Conservation (phyloP, 495 filamentous ascomycete genomes). For the Choiromyces venosus region DNA sequence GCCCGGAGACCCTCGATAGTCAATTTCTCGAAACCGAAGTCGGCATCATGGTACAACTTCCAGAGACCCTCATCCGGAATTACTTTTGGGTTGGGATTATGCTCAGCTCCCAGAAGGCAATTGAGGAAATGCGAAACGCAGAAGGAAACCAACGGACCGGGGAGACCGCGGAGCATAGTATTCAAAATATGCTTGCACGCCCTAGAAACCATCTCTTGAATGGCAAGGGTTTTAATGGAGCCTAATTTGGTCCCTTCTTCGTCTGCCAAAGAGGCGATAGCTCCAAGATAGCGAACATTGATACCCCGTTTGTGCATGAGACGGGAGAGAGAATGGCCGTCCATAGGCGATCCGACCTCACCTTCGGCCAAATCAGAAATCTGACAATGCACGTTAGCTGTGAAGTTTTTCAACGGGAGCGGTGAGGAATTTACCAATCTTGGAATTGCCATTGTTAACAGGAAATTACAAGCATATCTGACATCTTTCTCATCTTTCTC, state of each 20-base stretch:
- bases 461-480: slow-evolving; percentile 70
- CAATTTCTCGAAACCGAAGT: slow-evolving; percentile 71
- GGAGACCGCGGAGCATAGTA: slow-evolving; percentile 72
- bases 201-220: slow-evolving; percentile 90
- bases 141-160: slow-evolving; percentile 65
- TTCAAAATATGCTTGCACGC: slow-evolving; percentile 89
- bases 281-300: slow-evolving; percentile 92
- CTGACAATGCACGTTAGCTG: slow-evolving; percentile 42
- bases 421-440: slow-evolving; percentile 47
- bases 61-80: slow-evolving; percentile 70
- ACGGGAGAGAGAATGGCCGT: slow-evolving; percentile 80
- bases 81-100: slow-evolving; percentile 70
- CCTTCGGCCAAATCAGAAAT: slow-evolving; percentile 81
- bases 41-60: slow-evolving; percentile 71
- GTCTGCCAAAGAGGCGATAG: slow-evolving; percentile 63
- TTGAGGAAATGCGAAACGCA: slow-evolving; percentile 87
- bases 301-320: slow-evolving; percentile 96
- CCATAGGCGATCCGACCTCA: slow-evolving; percentile 96
- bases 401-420: background rate
- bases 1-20: slow-evolving; percentile 64
- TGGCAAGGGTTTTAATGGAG: slow-evolving; percentile 66
- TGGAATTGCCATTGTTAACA: slow-evolving; percentile 69
- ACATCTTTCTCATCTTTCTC: slow-evolving; percentile 84
- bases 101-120: slow-evolving; percentile 73
- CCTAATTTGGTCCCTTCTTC: slow-evolving; percentile 64